A percentile compares a stretch with the other conserved stretches of the same genome.
Evolutionary conservation across 164 flowering plant genomes (phyloP).

Genomic region (Berberis thunbergii): DNA sequence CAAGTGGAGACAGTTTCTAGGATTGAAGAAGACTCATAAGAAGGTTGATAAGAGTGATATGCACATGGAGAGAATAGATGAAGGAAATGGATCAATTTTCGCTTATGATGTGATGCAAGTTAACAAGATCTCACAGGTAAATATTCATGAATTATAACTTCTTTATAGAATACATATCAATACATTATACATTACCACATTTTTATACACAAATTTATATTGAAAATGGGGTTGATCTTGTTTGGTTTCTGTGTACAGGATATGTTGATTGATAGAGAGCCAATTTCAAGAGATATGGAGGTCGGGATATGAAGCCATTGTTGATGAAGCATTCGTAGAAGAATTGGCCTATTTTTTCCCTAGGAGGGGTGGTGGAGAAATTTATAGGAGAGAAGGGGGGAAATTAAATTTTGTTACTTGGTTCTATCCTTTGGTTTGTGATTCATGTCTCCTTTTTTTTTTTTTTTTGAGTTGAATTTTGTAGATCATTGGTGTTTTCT

Average conservation of each 20-base stretch:
- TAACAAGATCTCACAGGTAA: constrained; percentile 24
- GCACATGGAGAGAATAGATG: constrained; percentile 18
- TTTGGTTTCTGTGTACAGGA: not conserved
- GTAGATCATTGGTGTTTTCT: too few species aligned
- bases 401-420: too few species aligned
- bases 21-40: constrained; percentile 37
- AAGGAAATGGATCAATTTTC: constrained; percentile 15
- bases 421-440: too few species aligned
- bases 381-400: too few species aligned
- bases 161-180: not conserved
- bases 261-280: not conserved
- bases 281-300: not conserved
- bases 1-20: constrained; percentile 52
- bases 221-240: not conserved
- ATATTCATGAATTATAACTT: not conserved
- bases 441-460: too few species aligned
- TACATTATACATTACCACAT: not conserved
- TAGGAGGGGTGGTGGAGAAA: not conserved
- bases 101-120: constrained; percentile 14
- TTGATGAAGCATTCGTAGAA: too few species aligned
- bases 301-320: not conserved
- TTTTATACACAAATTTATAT: not conserved
- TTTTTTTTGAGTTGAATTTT: too few species aligned
- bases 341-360: not conserved
- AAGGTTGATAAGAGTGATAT: constrained; percentile 22